A percentile compares a stretch with the other conserved stretches of the same genome.
Evolutionary conservation across 192 early-diverging fungal genomes (phyloP).

Genomic region (Podila minutissima): DNA sequence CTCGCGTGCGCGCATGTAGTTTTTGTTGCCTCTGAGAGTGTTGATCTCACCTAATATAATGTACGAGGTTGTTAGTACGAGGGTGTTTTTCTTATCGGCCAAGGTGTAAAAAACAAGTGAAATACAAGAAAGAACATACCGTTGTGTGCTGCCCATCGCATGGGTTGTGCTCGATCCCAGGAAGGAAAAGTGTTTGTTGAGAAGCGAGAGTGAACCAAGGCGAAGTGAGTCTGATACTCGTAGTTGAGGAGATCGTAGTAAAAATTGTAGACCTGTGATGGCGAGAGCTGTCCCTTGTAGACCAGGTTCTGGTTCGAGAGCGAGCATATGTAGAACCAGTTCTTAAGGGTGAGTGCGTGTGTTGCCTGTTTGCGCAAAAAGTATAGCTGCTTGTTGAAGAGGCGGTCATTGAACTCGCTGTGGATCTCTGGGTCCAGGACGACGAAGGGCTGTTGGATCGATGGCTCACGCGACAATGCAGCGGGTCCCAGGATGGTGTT

Average conservation of each 20-base stretch:
- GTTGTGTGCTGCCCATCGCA: slow-evolving; percentile 98
- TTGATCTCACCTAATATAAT: slow-evolving; percentile 89
- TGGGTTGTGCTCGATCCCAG: slow-evolving; percentile 99
- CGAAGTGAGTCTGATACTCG: slow-evolving; percentile 90
- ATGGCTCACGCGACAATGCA: slow-evolving; percentile 89
- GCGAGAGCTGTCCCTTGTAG: slow-evolving; percentile 97
- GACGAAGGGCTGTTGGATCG: slow-evolving; percentile 93
- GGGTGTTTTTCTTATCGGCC: too few species aligned
- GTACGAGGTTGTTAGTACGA: neutral
- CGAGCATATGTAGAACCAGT: slow-evolving; percentile 99
- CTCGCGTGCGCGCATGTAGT: slow-evolving; percentile 99
- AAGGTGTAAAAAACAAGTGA: too few species aligned
- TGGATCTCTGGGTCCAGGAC: slow-evolving; percentile 59
- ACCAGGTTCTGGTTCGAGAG: slow-evolving; percentile 92
- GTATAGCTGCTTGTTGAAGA: slow-evolving; percentile 89
- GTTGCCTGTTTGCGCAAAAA: slow-evolving; percentile 91
- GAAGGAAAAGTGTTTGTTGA: slow-evolving; percentile 99
- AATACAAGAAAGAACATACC: slow-evolving; percentile 60
- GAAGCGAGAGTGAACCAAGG: slow-evolving; percentile 97
- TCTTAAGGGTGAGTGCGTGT: slow-evolving; percentile 83
- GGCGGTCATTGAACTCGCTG: slow-evolving; percentile 56
- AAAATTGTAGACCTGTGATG: slow-evolving; percentile 94
- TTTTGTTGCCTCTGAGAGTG: slow-evolving; percentile 98
- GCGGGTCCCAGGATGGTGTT: slow-evolving; percentile 90
- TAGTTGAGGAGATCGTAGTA: slow-evolving; percentile 89